Percentiles rank a stretch among this genome's conserved stretches.
Evolutionary conservation across 805 yeast species (phyloP).

Genomic region (Suhomyces sp.): DNA sequence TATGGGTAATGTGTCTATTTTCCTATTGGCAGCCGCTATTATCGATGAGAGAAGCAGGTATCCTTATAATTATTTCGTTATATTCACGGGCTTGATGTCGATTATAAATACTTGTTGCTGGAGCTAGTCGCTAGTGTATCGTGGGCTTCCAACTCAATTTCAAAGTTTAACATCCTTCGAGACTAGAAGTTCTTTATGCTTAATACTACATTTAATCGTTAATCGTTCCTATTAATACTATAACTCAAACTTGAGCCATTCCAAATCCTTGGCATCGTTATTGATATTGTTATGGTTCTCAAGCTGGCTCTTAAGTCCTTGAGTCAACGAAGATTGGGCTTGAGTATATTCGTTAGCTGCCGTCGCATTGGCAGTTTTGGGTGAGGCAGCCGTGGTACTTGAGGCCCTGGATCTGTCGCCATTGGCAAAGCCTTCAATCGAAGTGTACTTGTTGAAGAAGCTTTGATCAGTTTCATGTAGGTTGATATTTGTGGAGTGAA

Average conservation of each 20-base stretch:
- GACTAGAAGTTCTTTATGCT: neutral
- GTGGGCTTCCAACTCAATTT: conserved; percentile 26
- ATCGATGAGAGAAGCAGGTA: conserved; percentile 30
- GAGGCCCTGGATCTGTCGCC: neutral
- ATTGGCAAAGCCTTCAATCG: neutral
- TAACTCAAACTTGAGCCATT: conserved; percentile 33
- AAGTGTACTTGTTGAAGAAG: conserved; percentile 2
- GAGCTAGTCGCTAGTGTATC: conserved; percentile 27
- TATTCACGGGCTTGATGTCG: conserved; percentile 32
- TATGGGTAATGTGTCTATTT: conserved; percentile 33
- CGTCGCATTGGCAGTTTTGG: neutral
- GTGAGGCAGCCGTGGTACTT: neutral
- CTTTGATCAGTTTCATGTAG: conserved; percentile 9
- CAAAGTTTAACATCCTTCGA: conserved; percentile 5
- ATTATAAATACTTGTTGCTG: conserved; percentile 26
- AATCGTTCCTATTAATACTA: conserved; percentile 8
- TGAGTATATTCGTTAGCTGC: neutral
- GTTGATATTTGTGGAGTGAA: neutral
- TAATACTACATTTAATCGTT: neutral
- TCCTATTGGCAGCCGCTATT: conserved; percentile 36
- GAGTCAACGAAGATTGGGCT: conserved; percentile 6
- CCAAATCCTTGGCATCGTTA: conserved; percentile 23
- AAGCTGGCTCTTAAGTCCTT: conserved; percentile 12
- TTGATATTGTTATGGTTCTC: conserved; percentile 10
- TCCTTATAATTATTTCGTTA: conserved; percentile 29